Evolutionary conservation across 2,329 filamentous ascomycete genomes (phyloP).

Genomic region (Raffaelea albimanens): DNA sequence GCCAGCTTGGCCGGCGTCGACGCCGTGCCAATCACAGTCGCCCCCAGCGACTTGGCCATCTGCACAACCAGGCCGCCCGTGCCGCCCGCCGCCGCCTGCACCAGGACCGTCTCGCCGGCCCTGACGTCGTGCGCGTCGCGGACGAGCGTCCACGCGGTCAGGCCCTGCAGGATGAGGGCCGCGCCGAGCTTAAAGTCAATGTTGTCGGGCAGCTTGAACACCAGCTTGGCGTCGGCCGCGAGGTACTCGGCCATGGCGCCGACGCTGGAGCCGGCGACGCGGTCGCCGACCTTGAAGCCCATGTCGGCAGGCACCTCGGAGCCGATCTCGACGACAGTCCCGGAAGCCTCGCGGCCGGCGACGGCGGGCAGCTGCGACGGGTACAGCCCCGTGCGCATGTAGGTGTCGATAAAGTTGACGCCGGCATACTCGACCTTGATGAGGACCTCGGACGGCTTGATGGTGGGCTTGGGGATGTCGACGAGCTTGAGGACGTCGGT

Average conservation of each 20-base stretch:
- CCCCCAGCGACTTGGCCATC: constrained; percentile 63
- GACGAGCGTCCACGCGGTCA: constrained; percentile 73
- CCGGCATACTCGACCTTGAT: constrained; percentile 72
- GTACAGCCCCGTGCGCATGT: constrained; percentile 17
- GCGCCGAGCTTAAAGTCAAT: constrained; percentile 55
- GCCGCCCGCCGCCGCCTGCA: constrained; percentile 80
- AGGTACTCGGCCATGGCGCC: constrained; percentile 49
- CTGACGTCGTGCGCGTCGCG: constrained; percentile 47
- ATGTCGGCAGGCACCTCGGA: constrained; percentile 8
- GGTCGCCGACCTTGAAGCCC: constrained; percentile 35
- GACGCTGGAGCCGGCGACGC: constrained; percentile 52
- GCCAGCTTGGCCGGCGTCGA: constrained; percentile 64
- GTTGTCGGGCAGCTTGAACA: constrained; percentile 54
- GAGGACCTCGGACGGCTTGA: constrained; percentile 58
- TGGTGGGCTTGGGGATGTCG: constrained; percentile 57
- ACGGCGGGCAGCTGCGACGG: constrained; percentile 8
- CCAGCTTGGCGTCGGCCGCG: constrained; percentile 39
- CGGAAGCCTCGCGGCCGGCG: constrained; percentile 13
- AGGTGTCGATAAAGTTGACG: constrained; percentile 81
- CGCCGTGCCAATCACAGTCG: constrained; percentile 71
- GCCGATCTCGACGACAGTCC: constrained; percentile 11
- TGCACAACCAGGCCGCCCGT: constrained; percentile 70
- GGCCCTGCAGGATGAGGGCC: constrained; percentile 64
- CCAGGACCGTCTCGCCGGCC: constrained; percentile 47
- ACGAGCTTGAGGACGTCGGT: constrained; percentile 62